Percentiles rank a stretch among this genome's conserved stretches.
Conservation (phyloP, 2,329 filamentous ascomycete species). For the Aspergillus quadrilineatus region DNA sequence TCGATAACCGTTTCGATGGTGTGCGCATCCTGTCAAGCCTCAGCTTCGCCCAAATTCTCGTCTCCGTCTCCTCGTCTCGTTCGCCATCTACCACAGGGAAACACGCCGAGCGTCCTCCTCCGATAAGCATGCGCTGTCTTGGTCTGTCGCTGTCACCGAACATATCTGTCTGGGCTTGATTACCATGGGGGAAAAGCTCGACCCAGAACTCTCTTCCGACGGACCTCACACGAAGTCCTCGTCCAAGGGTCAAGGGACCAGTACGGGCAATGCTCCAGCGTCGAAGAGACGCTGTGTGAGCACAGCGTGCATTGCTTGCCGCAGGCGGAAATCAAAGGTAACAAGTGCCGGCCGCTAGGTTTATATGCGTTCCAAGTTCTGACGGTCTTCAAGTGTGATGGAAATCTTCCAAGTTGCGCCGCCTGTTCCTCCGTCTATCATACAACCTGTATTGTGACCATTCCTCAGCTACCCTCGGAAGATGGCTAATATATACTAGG, state of each 20-base stretch:
- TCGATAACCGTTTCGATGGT: constrained; percentile 8
- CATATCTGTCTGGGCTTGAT: constrained; percentile 29
- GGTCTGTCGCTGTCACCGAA: constrained; percentile 18
- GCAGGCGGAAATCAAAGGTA: constrained; percentile 73
- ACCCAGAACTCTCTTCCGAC: constrained; percentile 15
- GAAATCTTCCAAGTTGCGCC: constrained; percentile 84
- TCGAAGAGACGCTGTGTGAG: constrained; percentile 74
- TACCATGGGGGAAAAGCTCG: constrained; percentile 23
- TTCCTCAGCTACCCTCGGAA: background rate
- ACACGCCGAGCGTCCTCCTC: constrained; percentile 10
- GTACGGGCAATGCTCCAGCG: constrained; percentile 29
- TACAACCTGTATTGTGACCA: constrained; percentile 38
- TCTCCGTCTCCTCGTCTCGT: background rate
- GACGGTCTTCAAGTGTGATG: constrained; percentile 66
- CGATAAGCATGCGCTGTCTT: constrained; percentile 25
- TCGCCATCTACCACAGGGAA: constrained; percentile 3
- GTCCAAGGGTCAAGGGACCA: constrained; percentile 31
- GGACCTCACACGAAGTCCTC: constrained; percentile 18
- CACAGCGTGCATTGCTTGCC: constrained; percentile 79
- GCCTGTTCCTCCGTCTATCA: constrained; percentile 92
- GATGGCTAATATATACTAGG: constrained; percentile 53
- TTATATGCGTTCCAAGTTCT: background rate
- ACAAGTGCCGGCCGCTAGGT: background rate
- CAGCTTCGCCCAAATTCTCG: background rate
- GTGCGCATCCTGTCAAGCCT: constrained; percentile 8